phyloP scores from a whole-genome alignment of 306 rosid genomes.

The Medicago lupulina region DNA sequence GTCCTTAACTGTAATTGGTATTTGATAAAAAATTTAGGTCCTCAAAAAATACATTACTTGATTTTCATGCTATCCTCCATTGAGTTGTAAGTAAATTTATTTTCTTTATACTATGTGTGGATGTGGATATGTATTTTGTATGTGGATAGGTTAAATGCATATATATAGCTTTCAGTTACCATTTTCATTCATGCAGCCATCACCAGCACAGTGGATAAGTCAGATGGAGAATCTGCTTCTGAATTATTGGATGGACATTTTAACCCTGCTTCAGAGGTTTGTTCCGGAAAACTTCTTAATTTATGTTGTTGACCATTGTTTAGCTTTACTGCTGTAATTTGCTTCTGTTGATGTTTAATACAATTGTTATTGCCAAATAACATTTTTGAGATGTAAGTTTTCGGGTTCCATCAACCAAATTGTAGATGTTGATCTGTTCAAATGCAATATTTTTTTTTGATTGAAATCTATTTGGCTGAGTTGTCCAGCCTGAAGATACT shows the following conservation, averaged over 20 bases:
- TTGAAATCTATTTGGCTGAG: background rate
- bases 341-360: constrained; percentile 2
- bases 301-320: background rate
- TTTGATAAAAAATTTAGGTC: too few relatives aligned
- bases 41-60: too few relatives aligned
- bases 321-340: background rate
- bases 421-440: background rate
- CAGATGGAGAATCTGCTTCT: constrained; percentile 61
- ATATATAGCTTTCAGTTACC: constrained; percentile 29
- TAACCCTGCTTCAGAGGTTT: constrained; percentile 71
- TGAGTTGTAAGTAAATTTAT: constrained; percentile 18
- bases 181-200: constrained; percentile 51
- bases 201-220: constrained; percentile 53
- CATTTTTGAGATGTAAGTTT: background rate
- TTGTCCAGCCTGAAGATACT: background rate
- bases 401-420: background rate
- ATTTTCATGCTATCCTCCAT: constrained; percentile 17
- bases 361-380: background rate
- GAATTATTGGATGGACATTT: constrained; percentile 53
- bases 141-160: constrained; percentile 29
- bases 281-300: constrained; percentile 33
- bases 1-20: too few relatives aligned
- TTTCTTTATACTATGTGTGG: constrained; percentile 28
- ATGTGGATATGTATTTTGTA: background rate
- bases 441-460: background rate